Evolutionary conservation across 2,329 filamentous ascomycete species (phyloP), one percentile per base, ranked within the genome.

Genomic region (Pseudogymnoascus sp.): DNA sequence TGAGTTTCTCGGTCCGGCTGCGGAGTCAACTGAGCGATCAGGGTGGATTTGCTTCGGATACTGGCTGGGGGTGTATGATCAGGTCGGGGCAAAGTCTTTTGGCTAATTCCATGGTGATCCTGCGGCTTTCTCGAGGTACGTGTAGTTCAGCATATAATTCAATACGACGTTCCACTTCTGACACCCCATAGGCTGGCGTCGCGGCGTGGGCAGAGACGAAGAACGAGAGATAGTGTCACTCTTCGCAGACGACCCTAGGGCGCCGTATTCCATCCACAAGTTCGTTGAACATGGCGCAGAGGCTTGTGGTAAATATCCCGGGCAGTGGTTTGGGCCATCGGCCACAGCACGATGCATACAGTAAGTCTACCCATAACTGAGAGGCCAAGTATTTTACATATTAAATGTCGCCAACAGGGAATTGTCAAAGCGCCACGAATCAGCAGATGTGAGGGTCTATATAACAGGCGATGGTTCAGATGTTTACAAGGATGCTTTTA

Each of bases 11-110:
- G 1, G 93, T 96, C 74, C 87, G 92, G 58, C 79, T 97, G 67
- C 89, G 92, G 70, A 92, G 81, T 60, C 88, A 91, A 70, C 77
- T 97, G 5, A 82, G 85, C 9, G 90, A 96, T 57, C 84, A 90
- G 62, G 81, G 81, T 25, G 92, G 90, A 4, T 99, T 97, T 74
- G 89, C 90, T 9, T 93, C 91, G 1, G 94, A 99, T 73, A 92
- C 90, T 8, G 94, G 94, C 59, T 99, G 95, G 92, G 94, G 94
- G 0, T 99, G 94, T 71, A 99, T 99, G 94, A 97, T 99, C 68
- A 82, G 94, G 63, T 97, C 93, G 5, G 94, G 94, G 3, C 94
- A 99, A 77, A 93, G 90, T 70, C 80, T 99, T 25, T 79, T 99
- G 41, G 93, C 93, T 47, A 99, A 97, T 74, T 82, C 93, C 1